Conservation (phyloP, 192 early-diverging fungal species). For the Thoreauomyces humboldtii region DNA sequence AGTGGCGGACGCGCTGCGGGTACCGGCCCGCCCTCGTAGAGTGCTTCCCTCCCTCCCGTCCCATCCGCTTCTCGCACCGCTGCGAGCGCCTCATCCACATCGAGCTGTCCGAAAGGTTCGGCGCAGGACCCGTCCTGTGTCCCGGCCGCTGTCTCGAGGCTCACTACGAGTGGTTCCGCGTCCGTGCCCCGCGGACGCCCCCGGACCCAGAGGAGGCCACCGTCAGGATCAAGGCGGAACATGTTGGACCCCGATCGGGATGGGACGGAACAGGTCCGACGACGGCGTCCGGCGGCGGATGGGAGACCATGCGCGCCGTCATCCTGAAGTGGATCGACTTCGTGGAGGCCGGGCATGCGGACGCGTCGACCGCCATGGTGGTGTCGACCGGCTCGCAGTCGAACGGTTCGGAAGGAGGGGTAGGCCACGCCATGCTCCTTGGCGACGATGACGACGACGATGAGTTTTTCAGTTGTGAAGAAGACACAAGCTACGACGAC, state of each 20-base stretch:
- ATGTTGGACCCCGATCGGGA: neutral
- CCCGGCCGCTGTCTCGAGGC: slow-evolving; percentile 23
- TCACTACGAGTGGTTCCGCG: slow-evolving; percentile 32
- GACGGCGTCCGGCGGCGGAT: neutral
- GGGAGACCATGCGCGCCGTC: slow-evolving; percentile 8
- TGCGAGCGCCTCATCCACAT: slow-evolving; percentile 30
- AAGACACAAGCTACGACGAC: too few relatives aligned
- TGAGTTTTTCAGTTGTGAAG: neutral
- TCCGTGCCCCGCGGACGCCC: neutral
- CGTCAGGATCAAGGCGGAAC: neutral
- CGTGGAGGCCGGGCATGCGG: neutral
- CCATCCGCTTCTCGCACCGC: slow-evolving; percentile 12
- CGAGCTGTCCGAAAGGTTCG: slow-evolving; percentile 26
- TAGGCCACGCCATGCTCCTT: neutral
- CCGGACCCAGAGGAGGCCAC: neutral
- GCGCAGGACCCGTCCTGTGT: slow-evolving; percentile 24
- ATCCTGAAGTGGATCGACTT: slow-evolving; percentile 28
- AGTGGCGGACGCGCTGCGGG: slow-evolving; percentile 32
- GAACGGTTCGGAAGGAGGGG: neutral
- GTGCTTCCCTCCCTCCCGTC: slow-evolving; percentile 1
- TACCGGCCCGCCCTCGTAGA: slow-evolving; percentile 18
- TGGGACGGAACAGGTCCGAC: neutral
- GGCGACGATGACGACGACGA: neutral
- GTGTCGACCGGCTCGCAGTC: neutral
- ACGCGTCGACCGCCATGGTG: neutral